These are phyloP conservation scores for Apophysomyces trapeziformis DNA, from an alignment of 371 early-diverging fungal genomes.

Conservation along the genomic window DNA sequence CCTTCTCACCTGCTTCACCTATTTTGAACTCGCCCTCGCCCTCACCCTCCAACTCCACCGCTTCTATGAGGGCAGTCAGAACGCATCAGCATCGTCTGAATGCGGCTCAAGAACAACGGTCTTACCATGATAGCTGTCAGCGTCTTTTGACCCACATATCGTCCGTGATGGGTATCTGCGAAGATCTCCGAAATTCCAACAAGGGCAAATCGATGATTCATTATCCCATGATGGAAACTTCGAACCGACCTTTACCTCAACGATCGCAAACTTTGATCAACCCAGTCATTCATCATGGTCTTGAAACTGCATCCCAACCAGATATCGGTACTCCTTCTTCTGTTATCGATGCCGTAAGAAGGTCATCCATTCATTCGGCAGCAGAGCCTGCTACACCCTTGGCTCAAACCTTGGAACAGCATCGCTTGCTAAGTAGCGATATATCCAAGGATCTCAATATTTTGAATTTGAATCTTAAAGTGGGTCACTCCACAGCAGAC, in stretches of 20 bases:
- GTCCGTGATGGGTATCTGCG: conserved; percentile 60
- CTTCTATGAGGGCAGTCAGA: conserved; percentile 27
- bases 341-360: conserved; percentile 34
- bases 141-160: conserved; percentile 65
- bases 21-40: conserved; percentile 19
- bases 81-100: conserved; percentile 50
- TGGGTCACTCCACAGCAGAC: conserved; percentile 56
- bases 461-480: conserved; percentile 70
- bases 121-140: conserved; percentile 74
- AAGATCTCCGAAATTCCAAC: conserved; percentile 67
- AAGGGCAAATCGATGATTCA: conserved; percentile 66
- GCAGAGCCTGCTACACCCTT: conserved; percentile 13
- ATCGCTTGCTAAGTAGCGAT: conserved; percentile 25
- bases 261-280: conserved; percentile 44
- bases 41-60: conserved; percentile 27
- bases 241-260: conserved; percentile 29
- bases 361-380: conserved; percentile 22
- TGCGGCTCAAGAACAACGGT: conserved; percentile 63
- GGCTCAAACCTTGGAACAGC: conserved; percentile 28
- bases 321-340: conserved; percentile 34
- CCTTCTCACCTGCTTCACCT: conserved; percentile 13
- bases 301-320: conserved; percentile 45
- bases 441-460: conserved; percentile 60
- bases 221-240: conserved; percentile 57
- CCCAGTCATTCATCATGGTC: conserved; percentile 22